These are phyloP conservation scores for Colletotrichum sp. DNA, from an alignment of 2,329 filamentous ascomycete genomes.

Conservation along the genomic window DNA sequence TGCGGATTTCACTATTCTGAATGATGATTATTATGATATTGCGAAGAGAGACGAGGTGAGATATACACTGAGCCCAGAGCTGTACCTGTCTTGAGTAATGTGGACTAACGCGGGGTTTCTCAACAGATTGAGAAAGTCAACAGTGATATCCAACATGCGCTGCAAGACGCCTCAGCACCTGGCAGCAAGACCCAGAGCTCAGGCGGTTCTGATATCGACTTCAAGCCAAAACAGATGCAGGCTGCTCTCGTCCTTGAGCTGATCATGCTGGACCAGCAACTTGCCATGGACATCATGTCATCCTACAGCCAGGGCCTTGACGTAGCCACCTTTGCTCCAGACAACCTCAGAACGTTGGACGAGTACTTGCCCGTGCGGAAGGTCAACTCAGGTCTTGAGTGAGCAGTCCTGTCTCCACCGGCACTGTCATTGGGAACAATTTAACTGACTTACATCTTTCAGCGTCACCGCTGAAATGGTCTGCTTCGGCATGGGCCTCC, in stretches of 20 bases:
- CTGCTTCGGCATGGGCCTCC: background rate
- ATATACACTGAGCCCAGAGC: fast-evolving
- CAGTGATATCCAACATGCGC: background rate
- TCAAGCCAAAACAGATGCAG: background rate
- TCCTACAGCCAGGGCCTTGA: background rate
- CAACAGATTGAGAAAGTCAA: background rate
- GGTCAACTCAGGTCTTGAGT: background rate
- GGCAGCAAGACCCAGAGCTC: background rate
- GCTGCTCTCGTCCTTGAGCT: background rate
- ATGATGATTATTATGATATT: background rate
- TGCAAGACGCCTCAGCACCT: background rate
- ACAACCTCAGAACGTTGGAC: background rate
- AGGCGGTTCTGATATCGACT: fast-evolving
- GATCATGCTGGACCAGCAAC: background rate
- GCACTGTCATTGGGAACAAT: too few species aligned
- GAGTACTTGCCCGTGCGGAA: background rate
- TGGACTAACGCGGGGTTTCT: background rate
- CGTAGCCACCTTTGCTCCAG: background rate
- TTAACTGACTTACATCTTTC: too few species aligned
- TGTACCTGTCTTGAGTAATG: background rate
- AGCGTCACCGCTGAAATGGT: background rate
- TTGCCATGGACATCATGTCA: background rate
- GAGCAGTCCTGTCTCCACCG: fast-evolving
- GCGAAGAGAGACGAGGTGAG: background rate
- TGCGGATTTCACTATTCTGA: background rate